Conservation (phyloP, 495 filamentous ascomycete species). For the Cudoniella acicularis region DNA sequence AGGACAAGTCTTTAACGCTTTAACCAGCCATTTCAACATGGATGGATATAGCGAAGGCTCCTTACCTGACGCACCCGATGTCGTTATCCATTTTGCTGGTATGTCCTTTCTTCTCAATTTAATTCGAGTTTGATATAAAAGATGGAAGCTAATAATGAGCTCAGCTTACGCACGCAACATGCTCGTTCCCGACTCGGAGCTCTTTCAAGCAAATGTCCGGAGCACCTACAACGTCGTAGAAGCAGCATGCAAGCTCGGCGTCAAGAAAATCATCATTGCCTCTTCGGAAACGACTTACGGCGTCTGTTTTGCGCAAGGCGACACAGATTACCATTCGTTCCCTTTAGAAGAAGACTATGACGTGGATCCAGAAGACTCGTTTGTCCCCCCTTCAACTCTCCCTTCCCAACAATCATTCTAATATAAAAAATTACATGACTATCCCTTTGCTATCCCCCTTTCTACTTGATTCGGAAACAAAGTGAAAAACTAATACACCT, state of each 20-base stretch:
- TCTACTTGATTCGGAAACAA: too few relatives aligned
- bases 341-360: slow-evolving; percentile 57
- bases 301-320: slow-evolving; percentile 54
- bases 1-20: slow-evolving; percentile 57
- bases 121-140: too few relatives aligned
- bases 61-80: slow-evolving; percentile 44
- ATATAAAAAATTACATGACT: too few relatives aligned
- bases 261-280: slow-evolving; percentile 59
- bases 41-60: slow-evolving; percentile 40
- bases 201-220: slow-evolving; percentile 49
- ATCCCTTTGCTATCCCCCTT: too few relatives aligned
- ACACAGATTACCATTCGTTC: slow-evolving; percentile 46
- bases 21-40: slow-evolving; percentile 54
- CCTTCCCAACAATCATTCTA: slow-evolving; percentile 55
- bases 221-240: slow-evolving; percentile 59
- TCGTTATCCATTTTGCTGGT: slow-evolving; percentile 56
- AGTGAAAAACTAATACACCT: too few relatives aligned
- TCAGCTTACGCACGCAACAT: slow-evolving; percentile 54
- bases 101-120: background rate
- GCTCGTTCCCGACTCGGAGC: slow-evolving; percentile 52
- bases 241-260: slow-evolving; percentile 53
- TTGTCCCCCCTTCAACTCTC: slow-evolving; percentile 50
- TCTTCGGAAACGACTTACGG: slow-evolving; percentile 56
- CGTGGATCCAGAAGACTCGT: slow-evolving; percentile 53
- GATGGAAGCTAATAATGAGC: too few relatives aligned